Conservation (phyloP, 495 filamentous ascomycete species). For the Trichoderma erinaceum region DNA sequence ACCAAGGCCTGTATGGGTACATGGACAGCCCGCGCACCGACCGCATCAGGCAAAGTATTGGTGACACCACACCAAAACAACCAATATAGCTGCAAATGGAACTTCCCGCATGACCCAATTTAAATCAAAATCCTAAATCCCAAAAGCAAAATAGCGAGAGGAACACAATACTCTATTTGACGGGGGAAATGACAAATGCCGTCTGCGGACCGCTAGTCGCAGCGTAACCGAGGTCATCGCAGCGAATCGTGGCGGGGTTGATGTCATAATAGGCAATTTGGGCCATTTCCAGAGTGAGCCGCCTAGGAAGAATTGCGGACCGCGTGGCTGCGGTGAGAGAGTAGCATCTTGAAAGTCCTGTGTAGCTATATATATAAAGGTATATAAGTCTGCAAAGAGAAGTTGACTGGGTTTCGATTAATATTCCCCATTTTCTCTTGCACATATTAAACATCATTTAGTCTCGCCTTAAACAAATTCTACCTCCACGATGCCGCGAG, state of each 20-base stretch:
- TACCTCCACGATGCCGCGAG: conserved; percentile 35
- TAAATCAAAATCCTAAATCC: no score
- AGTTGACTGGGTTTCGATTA: neutral
- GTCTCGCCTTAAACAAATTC: neutral
- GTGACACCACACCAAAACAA: no score
- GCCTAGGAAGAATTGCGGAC: neutral
- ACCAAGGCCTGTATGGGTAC: no score
- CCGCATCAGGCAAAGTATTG: no score
- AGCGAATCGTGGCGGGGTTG: conserved; percentile 10
- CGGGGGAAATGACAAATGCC: neutral
- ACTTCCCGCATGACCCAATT: no score
- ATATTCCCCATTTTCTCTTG: neutral
- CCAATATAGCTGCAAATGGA: no score
- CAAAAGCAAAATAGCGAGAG: neutral
- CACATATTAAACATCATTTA: neutral
- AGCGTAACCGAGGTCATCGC: conserved; percentile 6
- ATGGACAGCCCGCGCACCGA: no score
- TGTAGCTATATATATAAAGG: neutral
- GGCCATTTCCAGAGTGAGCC: neutral
- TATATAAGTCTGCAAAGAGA: neutral
- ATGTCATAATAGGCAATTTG: neutral
- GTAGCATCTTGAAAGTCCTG: neutral
- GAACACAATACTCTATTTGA: neutral
- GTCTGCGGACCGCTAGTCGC: neutral
- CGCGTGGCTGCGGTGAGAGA: neutral